phyloP scores from a whole-genome alignment of 495 filamentous ascomycete genomes.

The Thermothielavioides terrestris region DNA sequence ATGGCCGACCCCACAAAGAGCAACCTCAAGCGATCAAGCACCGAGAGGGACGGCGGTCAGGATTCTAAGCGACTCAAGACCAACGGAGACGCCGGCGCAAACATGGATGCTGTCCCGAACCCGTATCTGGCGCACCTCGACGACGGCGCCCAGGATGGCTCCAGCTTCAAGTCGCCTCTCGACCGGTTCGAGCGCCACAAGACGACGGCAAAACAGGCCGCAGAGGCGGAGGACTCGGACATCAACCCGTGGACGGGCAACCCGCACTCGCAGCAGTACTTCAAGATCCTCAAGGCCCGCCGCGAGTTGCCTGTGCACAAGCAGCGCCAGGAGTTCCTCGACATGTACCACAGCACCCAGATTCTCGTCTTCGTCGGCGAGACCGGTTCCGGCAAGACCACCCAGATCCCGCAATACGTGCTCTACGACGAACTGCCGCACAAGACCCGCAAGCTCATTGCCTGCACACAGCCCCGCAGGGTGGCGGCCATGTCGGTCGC shows the following conservation, averaged over 20 bases:
- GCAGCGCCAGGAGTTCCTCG: constrained; percentile 89
- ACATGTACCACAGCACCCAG: constrained; percentile 84
- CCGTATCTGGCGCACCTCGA: constrained; percentile 91
- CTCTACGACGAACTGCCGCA: constrained; percentile 94
- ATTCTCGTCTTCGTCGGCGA: constrained; percentile 98
- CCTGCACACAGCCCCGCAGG: constrained; percentile 95
- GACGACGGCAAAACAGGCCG: constrained; percentile 69
- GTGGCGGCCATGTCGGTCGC: constrained; percentile 99
- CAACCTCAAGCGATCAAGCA: constrained; percentile 26
- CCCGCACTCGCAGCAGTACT: constrained; percentile 72
- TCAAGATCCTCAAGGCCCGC: constrained; percentile 74
- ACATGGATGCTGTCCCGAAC: constrained; percentile 47
- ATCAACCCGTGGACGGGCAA: constrained; percentile 74
- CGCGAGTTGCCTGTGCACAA: constrained; percentile 82
- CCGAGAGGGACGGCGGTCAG: constrained; percentile 19
- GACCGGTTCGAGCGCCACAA: constrained; percentile 64
- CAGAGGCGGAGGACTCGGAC: constrained; percentile 68
- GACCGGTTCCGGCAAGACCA: constrained; percentile 98
- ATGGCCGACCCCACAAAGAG: constrained; percentile 16
- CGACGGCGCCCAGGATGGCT: constrained; percentile 36
- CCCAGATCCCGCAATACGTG: constrained; percentile 97
- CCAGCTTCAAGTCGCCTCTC: constrained; percentile 43
- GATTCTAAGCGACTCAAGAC: constrained; percentile 30
- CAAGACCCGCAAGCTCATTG: constrained; percentile 72
- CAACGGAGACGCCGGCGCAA: constrained; percentile 19